Base-by-base conservation (phyloP, 192 early-diverging fungal genomes). In the Endogone sp. region DNA sequence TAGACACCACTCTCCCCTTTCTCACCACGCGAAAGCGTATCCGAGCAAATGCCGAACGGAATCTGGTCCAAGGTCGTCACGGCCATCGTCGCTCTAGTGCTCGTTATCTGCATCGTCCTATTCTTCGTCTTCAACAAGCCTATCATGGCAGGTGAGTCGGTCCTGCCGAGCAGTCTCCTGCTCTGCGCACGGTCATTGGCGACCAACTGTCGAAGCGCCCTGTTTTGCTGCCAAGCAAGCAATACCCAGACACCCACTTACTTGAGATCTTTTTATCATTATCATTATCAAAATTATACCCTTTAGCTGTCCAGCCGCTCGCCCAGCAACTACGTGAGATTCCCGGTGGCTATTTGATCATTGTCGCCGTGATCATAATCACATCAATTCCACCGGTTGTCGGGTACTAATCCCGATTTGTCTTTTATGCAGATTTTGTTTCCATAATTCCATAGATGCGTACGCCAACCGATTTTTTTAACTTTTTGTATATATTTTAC, bases 351-450 rank as follows among this genome's bases (percentile, higher is more conserved):
- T 70, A 31, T 25, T 29, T 70, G 16, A 9, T 84, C n/a, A 29
- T 79, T 29, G 37, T 64, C 0, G 25, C 56, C 27, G 29, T 79
- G 16, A 62, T 77, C 23, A 68, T 72, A 27, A 16, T 79, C 9
- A 70, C 74, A 13, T 85, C 74, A 4, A 82, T 85, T 31, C 84
- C 84, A n/a, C 84, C 84, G 9, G 26, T 85, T 23, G 29, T 79
- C 21, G 83, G 83, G 0, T 44, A 44, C 37, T 4, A 44, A 44
- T 44, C 37, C 37, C 13, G 6, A 44, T 4, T 44, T 13, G 4
- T 13, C 13, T 44, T 13, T 44, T 13, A n/a, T n/a, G n/a, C n/a
- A n/a, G n/a, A n/a, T n/a, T n/a, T n/a, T n/a, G n/a, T n/a, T n/a
- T n/a, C n/a, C n/a, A n/a, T n/a, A n/a, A n/a, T n/a, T n/a, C n/a